Base-by-base conservation (phyloP, 805 yeast genomes). In the Jamesozyma spencerorum region DNA sequence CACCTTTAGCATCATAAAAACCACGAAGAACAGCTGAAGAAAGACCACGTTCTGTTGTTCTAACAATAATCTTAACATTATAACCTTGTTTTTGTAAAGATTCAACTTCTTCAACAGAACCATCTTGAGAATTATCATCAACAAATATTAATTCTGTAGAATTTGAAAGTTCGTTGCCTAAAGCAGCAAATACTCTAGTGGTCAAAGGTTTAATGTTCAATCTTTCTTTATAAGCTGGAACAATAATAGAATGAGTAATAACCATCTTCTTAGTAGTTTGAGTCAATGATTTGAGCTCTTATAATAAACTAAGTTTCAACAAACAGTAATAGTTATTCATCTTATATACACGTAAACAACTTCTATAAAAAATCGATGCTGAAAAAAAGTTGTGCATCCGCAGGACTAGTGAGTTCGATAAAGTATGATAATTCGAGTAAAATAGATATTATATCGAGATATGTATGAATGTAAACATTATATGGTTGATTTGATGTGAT, bases 81-180 rank as follows among this genome's bases (percentile, higher is more conserved):
- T 64, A 70, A 14, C 75, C 75, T 47, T 67, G 65, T 38, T 63
- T 62, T 43, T 65, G 58, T 38, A 71, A 50, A 15, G 57, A 57
- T 41, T 68, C 72, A 27, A 71, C 76, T 46, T 69, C 75, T 50
- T 71, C 76, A 29, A 68, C 74, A 13, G 75, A 70, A 3, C 75
- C 76, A 52, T 71, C 75, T 37, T 64, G 60, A 17, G 74, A 69
- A 52, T 71, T 71, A 51, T 71, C 76, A 49, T 71, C 76, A 32
- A 71, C 76, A 45, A 67, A 71, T 54, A 70, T 69, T 48, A 71
- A 56, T 50, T 71, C 76, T 4, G 75, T 69, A 14, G 47, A 53
- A 41, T 63, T 61, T 12, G 72, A 63, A 6, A 55, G 65, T 14
- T 58, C 60, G 37, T 59, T 66, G 45, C 74, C 74, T 39, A 71